A percentile compares a stretch with the other conserved stretches of the same genome.
phyloP scores from a whole-genome alignment of 306 rosid genomes.

The Calophaca sinica region DNA sequence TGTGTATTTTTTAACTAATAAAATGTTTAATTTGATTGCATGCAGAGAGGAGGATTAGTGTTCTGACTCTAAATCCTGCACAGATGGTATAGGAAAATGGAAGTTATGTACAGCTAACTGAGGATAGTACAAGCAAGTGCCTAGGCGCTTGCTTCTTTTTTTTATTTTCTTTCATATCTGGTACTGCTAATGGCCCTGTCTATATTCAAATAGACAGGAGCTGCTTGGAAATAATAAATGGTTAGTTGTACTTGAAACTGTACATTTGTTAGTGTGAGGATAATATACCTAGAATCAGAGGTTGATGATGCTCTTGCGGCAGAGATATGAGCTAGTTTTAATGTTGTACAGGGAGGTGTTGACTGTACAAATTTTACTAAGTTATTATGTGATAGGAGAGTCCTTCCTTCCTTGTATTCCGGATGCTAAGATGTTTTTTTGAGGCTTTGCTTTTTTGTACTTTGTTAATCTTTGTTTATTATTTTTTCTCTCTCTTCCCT shows the following conservation, averaged over 20 bases:
- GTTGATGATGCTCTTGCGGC: conserved; percentile 55
- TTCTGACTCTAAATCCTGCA: conserved; percentile 79
- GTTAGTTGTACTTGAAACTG: conserved; percentile 85
- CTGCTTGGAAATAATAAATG: conserved; percentile 59
- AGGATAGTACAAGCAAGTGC: conserved; percentile 62
- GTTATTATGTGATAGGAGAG: conserved; percentile 3
- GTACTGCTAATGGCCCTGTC: conserved; percentile 43
- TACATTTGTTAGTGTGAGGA: conserved; percentile 81
- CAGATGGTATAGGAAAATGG: conserved; percentile 64
- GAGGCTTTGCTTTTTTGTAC: conserved; percentile 30
- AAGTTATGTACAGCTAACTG: conserved; percentile 88
- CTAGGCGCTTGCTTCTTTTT: not conserved
- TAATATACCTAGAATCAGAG: conserved; percentile 71
- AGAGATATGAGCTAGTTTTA: conserved; percentile 55
- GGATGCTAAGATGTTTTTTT: conserved; percentile 42
- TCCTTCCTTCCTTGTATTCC: conserved; percentile 34
- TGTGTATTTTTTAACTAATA: not conserved
- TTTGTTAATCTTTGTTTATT: not conserved
- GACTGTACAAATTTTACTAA: conserved; percentile 53
- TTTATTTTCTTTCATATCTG: conserved; percentile 39
- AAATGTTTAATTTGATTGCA: not conserved
- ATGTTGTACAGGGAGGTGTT: conserved; percentile 49
- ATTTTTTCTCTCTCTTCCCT: not conserved
- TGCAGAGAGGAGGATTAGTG: conserved; percentile 96
- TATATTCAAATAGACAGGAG: conserved; percentile 55